These are phyloP conservation scores for Leccinum subrobustum DNA, from an alignment of 1,284 basidiomycete species.

Conservation along the genomic window DNA sequence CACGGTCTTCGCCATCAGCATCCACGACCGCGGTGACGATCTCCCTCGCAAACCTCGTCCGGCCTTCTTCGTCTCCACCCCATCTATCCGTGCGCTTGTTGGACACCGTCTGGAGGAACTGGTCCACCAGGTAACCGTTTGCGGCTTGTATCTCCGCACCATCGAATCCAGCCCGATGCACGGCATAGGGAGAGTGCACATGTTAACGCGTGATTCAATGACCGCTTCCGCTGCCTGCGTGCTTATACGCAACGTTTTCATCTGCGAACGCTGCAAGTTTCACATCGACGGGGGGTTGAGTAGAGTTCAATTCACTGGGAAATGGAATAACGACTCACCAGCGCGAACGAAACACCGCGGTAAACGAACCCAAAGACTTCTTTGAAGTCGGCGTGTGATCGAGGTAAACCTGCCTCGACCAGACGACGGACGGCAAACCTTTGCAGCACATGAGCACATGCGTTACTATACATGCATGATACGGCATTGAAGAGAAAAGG, in stretches of 20 bases:
- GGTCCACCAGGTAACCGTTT: too few relatives aligned
- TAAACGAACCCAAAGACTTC: constrained; percentile 48
- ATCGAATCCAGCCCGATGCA: too few relatives aligned
- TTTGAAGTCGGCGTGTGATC: constrained; percentile 55
- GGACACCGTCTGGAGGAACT: too few relatives aligned
- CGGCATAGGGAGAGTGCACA: too few relatives aligned
- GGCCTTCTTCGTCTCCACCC: too few relatives aligned
- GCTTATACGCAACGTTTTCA: constrained; percentile 32
- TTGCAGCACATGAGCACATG: constrained; percentile 41
- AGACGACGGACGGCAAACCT: constrained; percentile 40
- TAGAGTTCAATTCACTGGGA: not conserved
- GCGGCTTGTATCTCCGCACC: too few relatives aligned
- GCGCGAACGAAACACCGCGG: constrained; percentile 52
- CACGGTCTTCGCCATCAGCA: too few relatives aligned
- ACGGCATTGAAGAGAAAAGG: not conserved
- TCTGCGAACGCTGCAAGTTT: constrained; percentile 39
- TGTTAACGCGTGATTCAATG: constrained; percentile 38
- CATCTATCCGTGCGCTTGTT: too few relatives aligned
- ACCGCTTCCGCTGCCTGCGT: constrained; percentile 36
- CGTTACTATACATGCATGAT: not conserved
- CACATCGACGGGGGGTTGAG: not conserved
- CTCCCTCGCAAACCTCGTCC: too few relatives aligned
- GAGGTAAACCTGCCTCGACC: constrained; percentile 44
- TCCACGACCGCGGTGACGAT: too few relatives aligned
- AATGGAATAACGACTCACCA: constrained; percentile 39